Conservation (phyloP, 2,329 filamentous ascomycete genomes). For the Xylariaceae sp. region DNA sequence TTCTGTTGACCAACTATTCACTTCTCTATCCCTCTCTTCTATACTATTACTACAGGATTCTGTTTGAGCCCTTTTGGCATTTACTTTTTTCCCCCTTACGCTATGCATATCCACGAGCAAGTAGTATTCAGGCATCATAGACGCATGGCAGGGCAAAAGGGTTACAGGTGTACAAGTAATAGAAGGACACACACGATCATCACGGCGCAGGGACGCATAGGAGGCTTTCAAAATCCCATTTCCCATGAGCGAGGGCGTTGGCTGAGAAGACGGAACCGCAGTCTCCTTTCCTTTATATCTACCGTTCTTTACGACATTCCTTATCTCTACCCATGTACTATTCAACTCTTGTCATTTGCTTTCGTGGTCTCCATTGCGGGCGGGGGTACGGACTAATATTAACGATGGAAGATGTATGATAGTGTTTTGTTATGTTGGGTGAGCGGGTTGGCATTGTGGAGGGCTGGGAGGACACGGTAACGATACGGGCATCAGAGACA, state of each 20-base stretch:
- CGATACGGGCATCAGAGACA: conserved; percentile 3
- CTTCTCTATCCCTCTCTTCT: conserved; percentile 12
- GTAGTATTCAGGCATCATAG: neutral
- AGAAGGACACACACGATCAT: conserved; percentile 16
- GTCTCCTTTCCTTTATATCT: neutral
- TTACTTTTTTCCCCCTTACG: conserved; percentile 8
- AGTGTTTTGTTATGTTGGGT: conserved; percentile 3
- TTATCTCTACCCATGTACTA: conserved; percentile 4
- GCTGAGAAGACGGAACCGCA: conserved; percentile 6
- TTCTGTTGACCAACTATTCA: conserved; percentile 5
- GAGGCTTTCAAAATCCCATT: neutral
- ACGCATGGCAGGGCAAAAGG: neutral
- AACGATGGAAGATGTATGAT: conserved; percentile 20
- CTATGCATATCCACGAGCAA: neutral
- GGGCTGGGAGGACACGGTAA: no score
- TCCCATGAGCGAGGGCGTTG: conserved; percentile 17
- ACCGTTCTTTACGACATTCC: neutral
- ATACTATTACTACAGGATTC: conserved; percentile 25
- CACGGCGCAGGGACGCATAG: conserved; percentile 19
- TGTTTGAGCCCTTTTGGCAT: conserved; percentile 14
- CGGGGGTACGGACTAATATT: conserved; percentile 1
- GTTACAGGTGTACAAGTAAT: conserved; percentile 23
- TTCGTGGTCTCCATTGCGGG: conserved; percentile 9
- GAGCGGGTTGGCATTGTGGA: no score
- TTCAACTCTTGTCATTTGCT: conserved; percentile 5